These are phyloP conservation scores for Haematococcus lacustris DNA, from an alignment of 139 green algal genomes.

Conservation along the genomic window DNA sequence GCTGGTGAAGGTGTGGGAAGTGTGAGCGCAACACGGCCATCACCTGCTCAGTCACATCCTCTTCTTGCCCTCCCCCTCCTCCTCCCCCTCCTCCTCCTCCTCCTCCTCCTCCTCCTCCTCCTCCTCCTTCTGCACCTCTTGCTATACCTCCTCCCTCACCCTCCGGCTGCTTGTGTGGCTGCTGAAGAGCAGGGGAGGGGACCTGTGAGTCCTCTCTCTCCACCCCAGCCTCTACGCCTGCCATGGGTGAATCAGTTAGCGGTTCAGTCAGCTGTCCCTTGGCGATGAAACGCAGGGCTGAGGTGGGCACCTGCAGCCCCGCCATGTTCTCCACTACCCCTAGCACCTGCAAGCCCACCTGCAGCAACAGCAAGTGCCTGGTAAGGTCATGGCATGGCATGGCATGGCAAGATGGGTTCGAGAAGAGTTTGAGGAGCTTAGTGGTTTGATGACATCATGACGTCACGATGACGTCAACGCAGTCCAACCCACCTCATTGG, in stretches of 20 bases:
- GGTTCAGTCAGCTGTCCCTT: background rate
- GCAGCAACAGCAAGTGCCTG: too few species aligned
- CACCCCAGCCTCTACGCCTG: background rate
- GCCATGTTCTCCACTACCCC: slow-evolving; percentile 98
- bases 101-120: too few species aligned
- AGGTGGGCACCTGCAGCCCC: slow-evolving; percentile 50
- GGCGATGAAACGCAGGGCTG: slow-evolving; percentile 54
- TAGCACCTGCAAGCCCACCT: slow-evolving; percentile 64
- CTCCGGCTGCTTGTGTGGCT: background rate
- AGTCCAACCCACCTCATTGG: too few species aligned
- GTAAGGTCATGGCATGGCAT: too few species aligned
- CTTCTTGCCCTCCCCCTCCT: slow-evolving; percentile 22
- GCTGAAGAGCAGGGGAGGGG: background rate
- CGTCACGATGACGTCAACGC: too few species aligned
- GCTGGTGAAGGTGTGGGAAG: slow-evolving; percentile 16
- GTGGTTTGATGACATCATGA: too few species aligned
- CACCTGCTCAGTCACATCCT: slow-evolving; percentile 38
- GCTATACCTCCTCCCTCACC: too few species aligned
- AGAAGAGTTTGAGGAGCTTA: too few species aligned
- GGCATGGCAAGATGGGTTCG: too few species aligned
- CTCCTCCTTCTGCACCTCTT: too few species aligned
- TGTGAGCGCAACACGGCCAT: slow-evolving; percentile 20
- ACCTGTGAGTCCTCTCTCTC: too few species aligned
- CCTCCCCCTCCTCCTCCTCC: slow-evolving; percentile 29
- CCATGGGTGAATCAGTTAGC: background rate